These are phyloP conservation scores for Clonostachys rosea DNA, from an alignment of 2,329 filamentous ascomycete genomes.

Conservation along the genomic window DNA sequence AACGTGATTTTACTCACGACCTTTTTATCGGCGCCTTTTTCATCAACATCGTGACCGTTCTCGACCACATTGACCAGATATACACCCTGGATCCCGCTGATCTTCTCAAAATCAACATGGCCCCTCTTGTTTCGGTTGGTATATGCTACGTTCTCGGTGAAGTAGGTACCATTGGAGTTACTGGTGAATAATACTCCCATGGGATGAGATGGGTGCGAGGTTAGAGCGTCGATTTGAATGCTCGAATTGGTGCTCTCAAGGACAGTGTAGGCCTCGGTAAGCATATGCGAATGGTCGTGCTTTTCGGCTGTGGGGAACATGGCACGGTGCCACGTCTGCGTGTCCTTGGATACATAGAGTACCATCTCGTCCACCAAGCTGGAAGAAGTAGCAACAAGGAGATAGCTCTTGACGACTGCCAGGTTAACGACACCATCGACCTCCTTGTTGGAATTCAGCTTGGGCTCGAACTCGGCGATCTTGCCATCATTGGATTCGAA, in stretches of 20 bases:
- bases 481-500: conserved; percentile 54
- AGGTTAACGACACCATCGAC: conserved; percentile 78
- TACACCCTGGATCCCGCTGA: conserved; percentile 86
- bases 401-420: conserved; percentile 78
- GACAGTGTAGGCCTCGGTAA: conserved; percentile 86
- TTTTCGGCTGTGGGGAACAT: conserved; percentile 80
- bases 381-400: conserved; percentile 79
- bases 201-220: conserved; percentile 54
- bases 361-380: conserved; percentile 84
- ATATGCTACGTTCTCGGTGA: conserved; percentile 85
- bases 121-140: conserved; percentile 78
- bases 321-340: conserved; percentile 82
- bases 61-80: conserved; percentile 85
- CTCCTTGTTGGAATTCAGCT: conserved; percentile 67
- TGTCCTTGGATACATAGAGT: conserved; percentile 83
- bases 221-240: conserved; percentile 93
- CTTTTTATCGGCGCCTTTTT: conserved; percentile 54
- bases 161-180: conserved; percentile 96
- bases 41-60: conserved; percentile 74
- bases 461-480: conserved; percentile 66
- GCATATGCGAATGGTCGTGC: conserved; percentile 59
- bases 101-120: conserved; percentile 91
- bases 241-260: conserved; percentile 97
- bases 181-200: conserved; percentile 92
- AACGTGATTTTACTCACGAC: conserved; percentile 84